phyloP scores from a whole-genome alignment of 2,329 filamentous ascomycete genomes.

The Alternaria burnsii region DNA sequence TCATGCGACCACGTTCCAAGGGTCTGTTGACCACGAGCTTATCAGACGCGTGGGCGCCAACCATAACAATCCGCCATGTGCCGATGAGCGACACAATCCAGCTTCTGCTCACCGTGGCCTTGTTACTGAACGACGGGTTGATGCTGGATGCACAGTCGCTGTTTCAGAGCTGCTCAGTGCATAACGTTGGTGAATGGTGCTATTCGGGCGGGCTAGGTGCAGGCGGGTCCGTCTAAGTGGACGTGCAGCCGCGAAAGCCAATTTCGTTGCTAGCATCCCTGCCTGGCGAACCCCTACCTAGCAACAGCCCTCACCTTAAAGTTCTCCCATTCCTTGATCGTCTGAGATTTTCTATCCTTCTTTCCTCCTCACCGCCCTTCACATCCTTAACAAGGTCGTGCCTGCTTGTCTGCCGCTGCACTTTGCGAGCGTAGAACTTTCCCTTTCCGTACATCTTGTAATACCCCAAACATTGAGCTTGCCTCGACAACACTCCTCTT shows the following conservation, averaged over 20 bases:
- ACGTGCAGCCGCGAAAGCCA: constrained; percentile 42
- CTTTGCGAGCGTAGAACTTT: constrained; percentile 42
- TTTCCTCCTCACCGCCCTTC: constrained; percentile 43
- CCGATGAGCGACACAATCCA: constrained; percentile 9
- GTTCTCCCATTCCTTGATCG: constrained; percentile 41
- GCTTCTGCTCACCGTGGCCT: neutral
- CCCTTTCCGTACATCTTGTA: constrained; percentile 46
- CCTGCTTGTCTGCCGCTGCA: constrained; percentile 38
- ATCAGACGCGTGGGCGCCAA: constrained; percentile 26
- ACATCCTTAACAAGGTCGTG: constrained; percentile 39
- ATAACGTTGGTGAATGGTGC: constrained; percentile 44
- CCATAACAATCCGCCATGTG: constrained; percentile 3
- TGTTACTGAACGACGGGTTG: constrained; percentile 9
- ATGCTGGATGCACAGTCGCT: constrained; percentile 35
- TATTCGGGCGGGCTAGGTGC: constrained; percentile 37
- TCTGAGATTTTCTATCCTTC: constrained; percentile 39
- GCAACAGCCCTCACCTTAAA: constrained; percentile 50
- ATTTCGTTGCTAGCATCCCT: constrained; percentile 46
- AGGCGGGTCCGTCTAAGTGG: constrained; percentile 43
- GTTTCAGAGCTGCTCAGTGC: constrained; percentile 41
- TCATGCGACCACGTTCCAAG: constrained; percentile 38
- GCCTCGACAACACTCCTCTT: constrained; percentile 29
- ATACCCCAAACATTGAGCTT: constrained; percentile 40
- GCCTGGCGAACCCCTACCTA: constrained; percentile 39
- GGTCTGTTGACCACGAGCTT: constrained; percentile 22